A percentile compares a stretch with the other conserved stretches of the same genome.
Evolutionary conservation across 192 early-diverging fungal species (phyloP).

Genomic region (Coemansia sp.): DNA sequence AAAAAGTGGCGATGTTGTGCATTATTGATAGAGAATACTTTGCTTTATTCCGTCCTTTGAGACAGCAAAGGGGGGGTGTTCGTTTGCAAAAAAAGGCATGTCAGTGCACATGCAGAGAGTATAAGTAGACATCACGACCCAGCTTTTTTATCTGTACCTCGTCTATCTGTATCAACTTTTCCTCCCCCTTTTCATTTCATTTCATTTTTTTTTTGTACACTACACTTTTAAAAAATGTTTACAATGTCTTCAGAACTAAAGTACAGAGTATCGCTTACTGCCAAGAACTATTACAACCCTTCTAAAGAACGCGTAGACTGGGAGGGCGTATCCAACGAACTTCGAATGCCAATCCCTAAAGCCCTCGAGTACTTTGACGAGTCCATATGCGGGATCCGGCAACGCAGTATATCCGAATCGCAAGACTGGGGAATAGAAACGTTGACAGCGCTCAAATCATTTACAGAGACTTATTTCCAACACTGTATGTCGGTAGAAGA

Average conservation of each 20-base stretch:
- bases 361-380: slow-evolving; percentile 35
- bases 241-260: background rate
- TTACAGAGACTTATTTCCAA: slow-evolving; percentile 38
- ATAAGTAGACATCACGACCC: background rate
- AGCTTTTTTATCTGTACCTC: background rate
- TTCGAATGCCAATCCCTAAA: slow-evolving; percentile 29
- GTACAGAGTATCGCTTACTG: slow-evolving; percentile 5
- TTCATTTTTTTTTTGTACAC: background rate
- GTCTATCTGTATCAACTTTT: background rate
- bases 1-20: background rate
- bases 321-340: slow-evolving; percentile 32
- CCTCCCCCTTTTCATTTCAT: background rate
- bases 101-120: background rate
- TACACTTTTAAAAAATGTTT: background rate
- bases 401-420: slow-evolving; percentile 15
- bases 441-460: slow-evolving; percentile 30
- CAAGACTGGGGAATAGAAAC: slow-evolving; percentile 35
- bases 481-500: slow-evolving; percentile 35
- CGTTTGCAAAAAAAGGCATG: slow-evolving; percentile 7
- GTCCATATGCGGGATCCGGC: background rate
- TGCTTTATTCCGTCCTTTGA: slow-evolving; percentile 3
- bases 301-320: slow-evolving; percentile 26
- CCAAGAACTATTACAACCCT: slow-evolving; percentile 3
- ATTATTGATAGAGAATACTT: background rate
- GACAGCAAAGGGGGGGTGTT: background rate